Percentiles rank a stretch among this genome's conserved stretches.
Evolutionary conservation across 805 yeast species (phyloP).

Genomic region (Candida oleophila): DNA sequence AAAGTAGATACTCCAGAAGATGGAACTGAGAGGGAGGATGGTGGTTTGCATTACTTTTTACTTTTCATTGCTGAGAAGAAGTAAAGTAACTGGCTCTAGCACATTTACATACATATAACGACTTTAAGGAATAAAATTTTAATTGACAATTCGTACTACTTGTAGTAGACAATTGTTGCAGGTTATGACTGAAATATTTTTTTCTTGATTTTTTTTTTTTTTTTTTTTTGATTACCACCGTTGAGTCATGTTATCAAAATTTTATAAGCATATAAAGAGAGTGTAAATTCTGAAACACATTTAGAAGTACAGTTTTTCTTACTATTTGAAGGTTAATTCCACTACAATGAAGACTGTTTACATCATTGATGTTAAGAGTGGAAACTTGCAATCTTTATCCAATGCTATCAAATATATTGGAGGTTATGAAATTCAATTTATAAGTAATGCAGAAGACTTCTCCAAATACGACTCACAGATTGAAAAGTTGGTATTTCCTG

Average conservation of each 20-base stretch:
- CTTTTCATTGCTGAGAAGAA: conserved; percentile 25
- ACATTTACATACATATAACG: neutral
- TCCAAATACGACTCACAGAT: conserved; percentile 41
- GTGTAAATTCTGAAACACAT: too few relatives aligned
- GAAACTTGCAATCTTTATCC: conserved; percentile 83
- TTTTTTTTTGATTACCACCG: neutral
- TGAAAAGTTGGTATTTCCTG: conserved; percentile 75
- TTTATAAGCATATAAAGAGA: too few relatives aligned
- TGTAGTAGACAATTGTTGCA: too few relatives aligned
- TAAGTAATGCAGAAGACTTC: conserved; percentile 60
- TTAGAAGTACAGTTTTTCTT: too few relatives aligned
- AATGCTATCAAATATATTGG: conserved; percentile 86
- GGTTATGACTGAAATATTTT: conserved; percentile 2
- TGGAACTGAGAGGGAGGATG: conserved; percentile 10
- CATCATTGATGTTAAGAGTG: conserved; percentile 91
- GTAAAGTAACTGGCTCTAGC: neutral
- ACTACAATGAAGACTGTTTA: conserved; percentile 40
- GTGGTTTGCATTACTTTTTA: conserved; percentile 20
- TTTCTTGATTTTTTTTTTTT: conserved; percentile 10
- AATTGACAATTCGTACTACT: too few relatives aligned
- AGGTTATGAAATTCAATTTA: conserved; percentile 55
- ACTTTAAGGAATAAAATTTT: too few relatives aligned
- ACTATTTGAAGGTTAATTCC: neutral
- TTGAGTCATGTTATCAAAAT: conserved; percentile 5
- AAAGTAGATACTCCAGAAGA: conserved; percentile 19